Conservation (phyloP, 2,329 filamentous ascomycete genomes). For the Dendryphion nanum region DNA sequence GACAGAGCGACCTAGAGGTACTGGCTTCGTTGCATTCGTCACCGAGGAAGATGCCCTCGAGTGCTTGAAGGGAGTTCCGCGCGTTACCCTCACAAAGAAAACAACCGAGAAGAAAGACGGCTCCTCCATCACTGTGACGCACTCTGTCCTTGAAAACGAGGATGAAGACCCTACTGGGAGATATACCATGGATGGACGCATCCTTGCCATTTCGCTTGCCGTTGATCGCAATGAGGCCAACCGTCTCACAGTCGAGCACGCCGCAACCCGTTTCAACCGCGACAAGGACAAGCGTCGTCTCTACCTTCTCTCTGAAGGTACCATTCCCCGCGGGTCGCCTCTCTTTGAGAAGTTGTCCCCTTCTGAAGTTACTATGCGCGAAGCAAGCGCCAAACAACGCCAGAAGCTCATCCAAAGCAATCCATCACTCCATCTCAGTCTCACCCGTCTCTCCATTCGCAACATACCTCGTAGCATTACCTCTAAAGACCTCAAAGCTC, state of each 20-base stretch:
- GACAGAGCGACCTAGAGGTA: constrained; percentile 85
- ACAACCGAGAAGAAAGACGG: constrained; percentile 35
- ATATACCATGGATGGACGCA: constrained; percentile 87
- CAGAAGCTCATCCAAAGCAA: constrained; percentile 90
- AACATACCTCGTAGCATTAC: constrained; percentile 83
- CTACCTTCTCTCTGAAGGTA: constrained; percentile 84
- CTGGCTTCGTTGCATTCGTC: constrained; percentile 93
- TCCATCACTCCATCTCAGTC: constrained; percentile 80
- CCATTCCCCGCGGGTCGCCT: constrained; percentile 72
- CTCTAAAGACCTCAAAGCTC: constrained; percentile 84
- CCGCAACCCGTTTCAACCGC: constrained; percentile 59
- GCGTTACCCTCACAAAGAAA: constrained; percentile 37
- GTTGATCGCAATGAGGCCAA: constrained; percentile 80
- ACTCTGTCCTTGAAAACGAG: constrained; percentile 86
- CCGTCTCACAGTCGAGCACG: constrained; percentile 69
- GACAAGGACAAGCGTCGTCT: constrained; percentile 89
- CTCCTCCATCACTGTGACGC: constrained; percentile 41
- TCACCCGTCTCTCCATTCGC: constrained; percentile 86
- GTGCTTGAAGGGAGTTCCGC: constrained; percentile 74
- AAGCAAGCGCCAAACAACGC: constrained; percentile 81
- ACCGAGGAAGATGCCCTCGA: constrained; percentile 69
- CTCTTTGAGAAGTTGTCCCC: constrained; percentile 74
- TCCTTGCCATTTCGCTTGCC: constrained; percentile 80
- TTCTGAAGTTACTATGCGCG: constrained; percentile 81
- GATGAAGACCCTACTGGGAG: constrained; percentile 74